These are phyloP conservation scores for Dunaliella primolecta DNA, from an alignment of 139 green algal genomes.

Conservation along the genomic window DNA sequence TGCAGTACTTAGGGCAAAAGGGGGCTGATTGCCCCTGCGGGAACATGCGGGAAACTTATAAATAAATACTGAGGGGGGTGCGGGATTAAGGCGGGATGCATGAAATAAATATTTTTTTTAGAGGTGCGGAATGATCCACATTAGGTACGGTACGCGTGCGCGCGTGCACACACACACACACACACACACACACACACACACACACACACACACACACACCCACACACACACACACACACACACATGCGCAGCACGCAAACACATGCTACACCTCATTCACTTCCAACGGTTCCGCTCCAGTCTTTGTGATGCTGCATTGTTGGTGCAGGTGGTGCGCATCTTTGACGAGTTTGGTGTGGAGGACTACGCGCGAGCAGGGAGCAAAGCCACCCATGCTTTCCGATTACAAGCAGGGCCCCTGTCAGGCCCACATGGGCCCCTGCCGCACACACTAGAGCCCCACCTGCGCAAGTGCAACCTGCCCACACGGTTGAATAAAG, in stretches of 20 bases:
- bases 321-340: constrained; percentile 36
- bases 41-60: too few relatives aligned
- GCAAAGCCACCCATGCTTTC: constrained; percentile 73
- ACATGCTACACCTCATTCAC: too few relatives aligned
- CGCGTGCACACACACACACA: not conserved
- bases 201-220: not conserved
- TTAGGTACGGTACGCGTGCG: not conserved
- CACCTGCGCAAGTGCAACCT: constrained; percentile 87
- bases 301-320: too few relatives aligned
- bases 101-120: too few relatives aligned
- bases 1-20: too few relatives aligned
- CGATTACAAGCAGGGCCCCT: constrained; percentile 72
- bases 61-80: too few relatives aligned
- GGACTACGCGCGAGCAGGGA: constrained; percentile 87
- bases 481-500: constrained; percentile 89
- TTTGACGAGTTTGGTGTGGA: constrained; percentile 59
- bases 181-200: constrained; percentile 5
- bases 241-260: not conserved
- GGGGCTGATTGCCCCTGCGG: too few relatives aligned
- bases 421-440: constrained; percentile 58
- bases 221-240: not conserved
- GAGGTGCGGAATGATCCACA: too few relatives aligned
- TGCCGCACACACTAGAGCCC: constrained; percentile 95
- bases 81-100: too few relatives aligned
- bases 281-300: too few relatives aligned